A percentile compares a stretch with the other conserved stretches of the same genome.
Conservation (phyloP, 805 yeast species). For the Kregervanrija pseudodelftensis region DNA sequence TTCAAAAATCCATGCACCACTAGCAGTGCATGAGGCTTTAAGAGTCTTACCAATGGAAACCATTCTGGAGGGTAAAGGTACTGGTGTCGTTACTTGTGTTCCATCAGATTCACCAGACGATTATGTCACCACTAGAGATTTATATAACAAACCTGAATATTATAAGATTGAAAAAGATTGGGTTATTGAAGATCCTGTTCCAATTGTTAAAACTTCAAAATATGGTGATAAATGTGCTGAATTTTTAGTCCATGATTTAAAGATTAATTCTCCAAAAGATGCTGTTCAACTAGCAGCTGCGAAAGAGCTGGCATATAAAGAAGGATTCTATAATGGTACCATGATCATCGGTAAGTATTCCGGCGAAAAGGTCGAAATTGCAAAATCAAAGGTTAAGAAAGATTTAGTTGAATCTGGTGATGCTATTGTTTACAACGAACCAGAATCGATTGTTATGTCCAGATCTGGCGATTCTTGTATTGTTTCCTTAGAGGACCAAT, state of each 20-base stretch:
- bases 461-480: slow-evolving; percentile 96
- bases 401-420: slow-evolving; percentile 71
- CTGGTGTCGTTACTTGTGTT: slow-evolving; percentile 98
- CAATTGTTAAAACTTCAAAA: slow-evolving; percentile 72
- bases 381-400: slow-evolving; percentile 78
- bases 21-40: slow-evolving; percentile 60
- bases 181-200: slow-evolving; percentile 68
- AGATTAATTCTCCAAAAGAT: slow-evolving; percentile 94
- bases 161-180: slow-evolving; percentile 80
- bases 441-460: slow-evolving; percentile 82
- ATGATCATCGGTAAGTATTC: slow-evolving; percentile 74
- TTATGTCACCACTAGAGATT: slow-evolving; percentile 76
- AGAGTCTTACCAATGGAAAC: slow-evolving; percentile 97
- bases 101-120: slow-evolving; percentile 99
- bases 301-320: slow-evolving; percentile 92
- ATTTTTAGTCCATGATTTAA: slow-evolving; percentile 71
- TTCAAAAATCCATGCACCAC: slow-evolving; percentile 79
- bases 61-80: slow-evolving; percentile 89
- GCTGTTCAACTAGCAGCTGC: slow-evolving; percentile 80
- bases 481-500: slow-evolving; percentile 96
- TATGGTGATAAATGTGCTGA: slow-evolving; percentile 90
- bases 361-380: slow-evolving; percentile 86
- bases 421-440: slow-evolving; percentile 91
- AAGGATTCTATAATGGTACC: slow-evolving; percentile 88
- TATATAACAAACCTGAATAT: slow-evolving; percentile 83